Evolutionary conservation across 495 filamentous ascomycete genomes (phyloP).

Genomic region (Hypomontagnella submonticulosa): DNA sequence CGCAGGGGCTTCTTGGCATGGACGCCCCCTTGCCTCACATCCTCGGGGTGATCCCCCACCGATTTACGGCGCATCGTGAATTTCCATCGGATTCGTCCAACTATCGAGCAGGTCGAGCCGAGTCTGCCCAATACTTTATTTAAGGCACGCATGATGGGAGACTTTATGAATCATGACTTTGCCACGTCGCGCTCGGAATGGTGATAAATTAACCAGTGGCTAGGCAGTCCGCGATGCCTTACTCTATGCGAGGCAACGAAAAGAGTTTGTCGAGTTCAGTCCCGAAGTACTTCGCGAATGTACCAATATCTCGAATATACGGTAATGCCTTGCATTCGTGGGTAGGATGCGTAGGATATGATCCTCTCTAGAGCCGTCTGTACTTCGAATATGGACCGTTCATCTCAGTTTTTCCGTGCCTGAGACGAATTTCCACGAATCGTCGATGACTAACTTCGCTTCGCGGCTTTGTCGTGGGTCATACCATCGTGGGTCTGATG

Average conservation of each 20-base stretch:
- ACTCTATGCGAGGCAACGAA: too few relatives aligned
- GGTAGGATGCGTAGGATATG: too few relatives aligned
- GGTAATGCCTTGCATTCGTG: too few relatives aligned
- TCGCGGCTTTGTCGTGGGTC: conserved; percentile 36
- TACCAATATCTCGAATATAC: too few relatives aligned
- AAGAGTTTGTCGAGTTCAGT: too few relatives aligned
- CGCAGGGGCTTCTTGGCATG: conserved; percentile 22
- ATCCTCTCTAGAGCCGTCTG: not conserved
- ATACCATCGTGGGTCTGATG: conserved; percentile 20
- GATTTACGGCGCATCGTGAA: conserved; percentile 15
- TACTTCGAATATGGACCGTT: not conserved
- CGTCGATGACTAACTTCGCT: conserved; percentile 6
- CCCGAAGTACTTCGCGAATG: too few relatives aligned
- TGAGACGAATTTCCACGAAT: conserved; percentile 16
- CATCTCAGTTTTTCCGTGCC: conserved; percentile 14
- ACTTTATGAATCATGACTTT: not conserved
- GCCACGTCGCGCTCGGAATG: conserved; percentile 4
- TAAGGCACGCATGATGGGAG: conserved; percentile 11
- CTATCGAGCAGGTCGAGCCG: conserved; percentile 29
- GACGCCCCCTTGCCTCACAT: conserved; percentile 23
- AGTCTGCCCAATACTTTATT: conserved; percentile 6
- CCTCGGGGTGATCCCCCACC: conserved; percentile 39
- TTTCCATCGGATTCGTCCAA: not conserved
- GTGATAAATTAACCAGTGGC: too few relatives aligned
- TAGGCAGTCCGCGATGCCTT: too few relatives aligned